These are phyloP conservation scores for Gillenia trifoliata DNA, from an alignment of 306 rosid species.

Conservation along the genomic window DNA sequence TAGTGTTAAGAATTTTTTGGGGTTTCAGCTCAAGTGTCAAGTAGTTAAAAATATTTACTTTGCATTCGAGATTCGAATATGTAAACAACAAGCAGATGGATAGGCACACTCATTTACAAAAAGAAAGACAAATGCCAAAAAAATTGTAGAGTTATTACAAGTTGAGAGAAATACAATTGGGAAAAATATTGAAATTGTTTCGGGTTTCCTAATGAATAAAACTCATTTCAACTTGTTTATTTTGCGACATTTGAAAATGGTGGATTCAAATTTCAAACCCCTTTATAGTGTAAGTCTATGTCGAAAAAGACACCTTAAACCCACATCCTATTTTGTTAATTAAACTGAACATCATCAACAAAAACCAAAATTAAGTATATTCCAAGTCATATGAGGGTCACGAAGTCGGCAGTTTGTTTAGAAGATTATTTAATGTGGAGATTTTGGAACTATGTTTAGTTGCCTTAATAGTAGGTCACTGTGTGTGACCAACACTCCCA, in stretches of 20 bases:
- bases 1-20: no score
- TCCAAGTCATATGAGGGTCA: no score
- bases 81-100: no score
- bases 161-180: no score
- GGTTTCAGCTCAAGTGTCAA: not conserved
- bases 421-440: constrained; percentile 16
- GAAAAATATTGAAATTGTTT: no score
- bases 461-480: constrained; percentile 30
- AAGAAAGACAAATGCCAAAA: no score
- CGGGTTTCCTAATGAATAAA: no score
- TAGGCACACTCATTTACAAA: no score
- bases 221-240: not conserved
- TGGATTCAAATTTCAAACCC: not conserved
- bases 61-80: not conserved
- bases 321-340: no score
- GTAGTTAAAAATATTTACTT: not conserved
- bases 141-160: no score
- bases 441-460: constrained; percentile 26
- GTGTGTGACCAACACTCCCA: constrained; percentile 20
- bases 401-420: constrained; percentile 13
- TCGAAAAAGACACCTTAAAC: no score
- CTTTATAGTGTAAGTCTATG: not conserved
- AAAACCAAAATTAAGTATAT: not conserved
- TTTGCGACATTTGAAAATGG: not conserved
- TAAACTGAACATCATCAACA: no score